These are phyloP conservation scores for Solanum phureja DNA, from an alignment of 257 asterid species.

Conservation along the genomic window DNA sequence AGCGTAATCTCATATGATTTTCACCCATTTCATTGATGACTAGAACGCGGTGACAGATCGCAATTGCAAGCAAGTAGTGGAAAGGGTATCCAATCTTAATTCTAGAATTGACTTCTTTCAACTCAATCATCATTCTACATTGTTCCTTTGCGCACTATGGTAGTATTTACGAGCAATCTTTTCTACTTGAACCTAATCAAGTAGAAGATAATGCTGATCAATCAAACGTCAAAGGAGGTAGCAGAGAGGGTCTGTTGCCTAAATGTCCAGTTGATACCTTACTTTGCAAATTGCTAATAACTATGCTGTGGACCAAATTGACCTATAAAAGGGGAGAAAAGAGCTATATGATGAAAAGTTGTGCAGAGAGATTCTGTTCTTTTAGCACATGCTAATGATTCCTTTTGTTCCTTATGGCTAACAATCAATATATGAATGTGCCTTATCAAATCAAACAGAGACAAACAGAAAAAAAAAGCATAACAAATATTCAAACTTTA, in stretches of 20 bases:
- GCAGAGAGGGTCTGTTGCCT: background rate
- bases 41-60: background rate
- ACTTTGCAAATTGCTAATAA: background rate
- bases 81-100: background rate
- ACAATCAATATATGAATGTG: background rate
- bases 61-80: background rate
- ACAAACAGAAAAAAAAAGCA: background rate
- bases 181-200: background rate
- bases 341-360: background rate
- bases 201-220: background rate
- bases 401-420: conserved; percentile 10
- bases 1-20: background rate
- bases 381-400: conserved; percentile 1
- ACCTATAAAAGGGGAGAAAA: background rate
- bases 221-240: background rate
- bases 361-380: conserved; percentile 2
- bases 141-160: background rate
- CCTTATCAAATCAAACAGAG: background rate
- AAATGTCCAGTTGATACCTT: background rate
- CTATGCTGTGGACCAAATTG: background rate
- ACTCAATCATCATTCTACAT: background rate
- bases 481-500: background rate
- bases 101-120: background rate
- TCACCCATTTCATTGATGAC: background rate
- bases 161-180: background rate